These are phyloP conservation scores for Hirschioporus abietinus DNA, from an alignment of 768 basidiomycete genomes.

Conservation along the genomic window DNA sequence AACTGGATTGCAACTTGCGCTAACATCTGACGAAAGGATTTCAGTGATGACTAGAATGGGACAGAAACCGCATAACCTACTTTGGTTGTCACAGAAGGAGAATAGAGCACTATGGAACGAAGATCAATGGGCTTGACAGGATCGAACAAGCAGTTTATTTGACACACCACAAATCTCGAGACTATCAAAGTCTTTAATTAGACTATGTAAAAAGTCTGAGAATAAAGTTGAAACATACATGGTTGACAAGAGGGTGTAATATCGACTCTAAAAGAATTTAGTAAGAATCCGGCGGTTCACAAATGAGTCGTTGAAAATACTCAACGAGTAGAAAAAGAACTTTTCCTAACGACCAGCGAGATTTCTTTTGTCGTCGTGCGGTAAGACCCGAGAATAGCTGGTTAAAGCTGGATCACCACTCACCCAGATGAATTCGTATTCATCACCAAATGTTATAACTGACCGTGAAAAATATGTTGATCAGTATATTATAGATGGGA, in stretches of 20 bases:
- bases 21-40: background rate
- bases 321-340: background rate
- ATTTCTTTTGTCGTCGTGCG: background rate
- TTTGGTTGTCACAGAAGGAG: background rate
- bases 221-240: background rate
- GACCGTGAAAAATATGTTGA: background rate
- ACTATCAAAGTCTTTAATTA: background rate
- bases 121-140: background rate
- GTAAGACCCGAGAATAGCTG: background rate
- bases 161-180: background rate
- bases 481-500: background rate
- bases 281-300: background rate
- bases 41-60: background rate
- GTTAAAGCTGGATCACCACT: background rate
- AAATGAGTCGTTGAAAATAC: background rate
- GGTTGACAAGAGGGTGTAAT: background rate
- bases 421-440: background rate
- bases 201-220: background rate
- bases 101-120: background rate
- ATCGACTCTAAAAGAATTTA: background rate
- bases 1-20: background rate
- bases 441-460: background rate
- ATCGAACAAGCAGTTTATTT: background rate
- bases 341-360: background rate
- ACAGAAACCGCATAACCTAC: background rate